These are phyloP conservation scores for Musa itinerans DNA, from an alignment of 176 grass and related monocot genomes.

Conservation along the genomic window DNA sequence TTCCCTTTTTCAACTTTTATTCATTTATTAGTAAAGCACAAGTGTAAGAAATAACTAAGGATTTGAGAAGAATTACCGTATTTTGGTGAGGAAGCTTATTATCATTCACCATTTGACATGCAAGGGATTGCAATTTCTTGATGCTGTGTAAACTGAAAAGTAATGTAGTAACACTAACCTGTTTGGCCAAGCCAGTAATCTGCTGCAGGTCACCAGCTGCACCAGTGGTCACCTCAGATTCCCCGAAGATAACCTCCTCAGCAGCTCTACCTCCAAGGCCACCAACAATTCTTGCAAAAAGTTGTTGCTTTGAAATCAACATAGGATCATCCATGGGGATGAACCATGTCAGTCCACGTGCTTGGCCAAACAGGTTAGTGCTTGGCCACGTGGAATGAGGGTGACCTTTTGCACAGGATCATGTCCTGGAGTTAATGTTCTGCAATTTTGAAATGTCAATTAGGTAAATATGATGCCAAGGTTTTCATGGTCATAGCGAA, in stretches of 20 bases:
- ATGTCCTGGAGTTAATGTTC: slow-evolving; percentile 90
- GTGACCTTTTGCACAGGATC: slow-evolving; percentile 98
- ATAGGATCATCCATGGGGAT: slow-evolving; percentile 91
- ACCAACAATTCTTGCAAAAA: slow-evolving; percentile 93
- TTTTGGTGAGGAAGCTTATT: no score
- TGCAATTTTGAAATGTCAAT: slow-evolving; percentile 21
- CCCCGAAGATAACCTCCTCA: slow-evolving; percentile 93
- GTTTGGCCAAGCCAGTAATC: slow-evolving; percentile 93
- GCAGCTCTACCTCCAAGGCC: slow-evolving; percentile 93
- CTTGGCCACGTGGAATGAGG: slow-evolving; percentile 84
- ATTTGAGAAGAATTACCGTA: no score
- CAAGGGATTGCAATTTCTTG: neutral
- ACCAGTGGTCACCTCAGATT: slow-evolving; percentile 95
- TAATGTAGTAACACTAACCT: slow-evolving; percentile 32
- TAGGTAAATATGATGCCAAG: neutral
- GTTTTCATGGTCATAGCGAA: neutral
- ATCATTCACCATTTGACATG: neutral
- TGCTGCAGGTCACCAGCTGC: slow-evolving; percentile 98
- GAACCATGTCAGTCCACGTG: slow-evolving; percentile 97
- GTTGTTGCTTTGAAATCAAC: slow-evolving; percentile 89
- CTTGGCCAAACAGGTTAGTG: slow-evolving; percentile 93
- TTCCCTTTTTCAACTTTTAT: no score
- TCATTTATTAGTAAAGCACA: no score
- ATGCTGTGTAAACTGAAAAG: neutral
- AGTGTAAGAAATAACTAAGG: no score